Conservation (phyloP, 441 rosid species). For the Mallotus japonicus region DNA sequence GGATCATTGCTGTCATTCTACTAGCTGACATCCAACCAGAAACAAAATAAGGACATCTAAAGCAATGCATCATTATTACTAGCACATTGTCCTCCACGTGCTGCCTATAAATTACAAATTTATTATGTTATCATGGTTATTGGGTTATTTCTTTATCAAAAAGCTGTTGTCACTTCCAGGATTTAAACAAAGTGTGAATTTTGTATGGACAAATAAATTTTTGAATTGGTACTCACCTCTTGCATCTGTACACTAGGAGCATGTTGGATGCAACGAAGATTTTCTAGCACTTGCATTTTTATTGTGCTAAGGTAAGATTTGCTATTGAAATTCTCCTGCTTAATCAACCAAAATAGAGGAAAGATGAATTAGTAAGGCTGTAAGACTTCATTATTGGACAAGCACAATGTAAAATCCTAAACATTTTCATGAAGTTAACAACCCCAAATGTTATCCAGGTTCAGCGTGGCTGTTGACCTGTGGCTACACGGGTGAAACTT, state of each 20-base stretch:
- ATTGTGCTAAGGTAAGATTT: constrained; percentile 82
- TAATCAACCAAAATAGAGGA: constrained; percentile 23
- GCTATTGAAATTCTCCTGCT: constrained; percentile 88
- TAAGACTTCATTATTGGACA: constrained; percentile 5
- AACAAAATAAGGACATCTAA: not conserved
- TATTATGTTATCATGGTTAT: too few relatives aligned
- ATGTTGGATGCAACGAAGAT: constrained; percentile 84
- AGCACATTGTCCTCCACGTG: too few relatives aligned
- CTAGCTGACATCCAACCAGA: not conserved
- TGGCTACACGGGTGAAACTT: not conserved
- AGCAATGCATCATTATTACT: too few relatives aligned
- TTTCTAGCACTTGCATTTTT: constrained; percentile 87
- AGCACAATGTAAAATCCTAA: not conserved
- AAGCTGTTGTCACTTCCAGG: not conserved
- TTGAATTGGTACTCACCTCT: constrained; percentile 57
- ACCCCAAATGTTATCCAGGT: not conserved
- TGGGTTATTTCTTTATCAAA: too few relatives aligned
- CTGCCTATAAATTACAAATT: too few relatives aligned
- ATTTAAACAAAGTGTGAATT: not conserved
- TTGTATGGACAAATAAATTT: not conserved
- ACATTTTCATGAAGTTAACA: constrained; percentile 1
- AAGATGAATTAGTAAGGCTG: constrained; percentile 19
- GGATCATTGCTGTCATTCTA: not conserved
- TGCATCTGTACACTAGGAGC: constrained; percentile 98
- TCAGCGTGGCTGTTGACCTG: not conserved